A percentile compares a stretch with the other conserved stretches of the same genome.
These are phyloP conservation scores for Fraxinus latifolia DNA, from an alignment of 305 asterid genomes.

Conservation along the genomic window DNA sequence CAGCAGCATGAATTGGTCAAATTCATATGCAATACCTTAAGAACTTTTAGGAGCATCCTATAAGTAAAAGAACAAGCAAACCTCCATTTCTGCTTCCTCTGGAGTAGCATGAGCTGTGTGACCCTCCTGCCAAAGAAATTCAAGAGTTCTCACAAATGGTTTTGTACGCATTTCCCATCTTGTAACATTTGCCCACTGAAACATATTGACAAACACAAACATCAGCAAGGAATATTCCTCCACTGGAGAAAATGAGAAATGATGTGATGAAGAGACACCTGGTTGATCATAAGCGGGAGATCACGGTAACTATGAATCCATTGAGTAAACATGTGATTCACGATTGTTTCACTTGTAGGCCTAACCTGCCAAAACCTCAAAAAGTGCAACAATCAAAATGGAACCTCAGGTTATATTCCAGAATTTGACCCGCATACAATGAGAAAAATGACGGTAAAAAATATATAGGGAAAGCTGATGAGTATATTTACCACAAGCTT, in stretches of 20 bases:
- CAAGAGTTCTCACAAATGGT: conserved; percentile 90
- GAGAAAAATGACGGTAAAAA: neutral
- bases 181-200: conserved; percentile 96
- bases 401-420: conserved; percentile 41
- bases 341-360: conserved; percentile 98
- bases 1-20: conserved; percentile 33
- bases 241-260: conserved; percentile 13
- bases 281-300: conserved; percentile 97
- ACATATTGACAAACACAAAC: conserved; percentile 18
- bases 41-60: conserved; percentile 2
- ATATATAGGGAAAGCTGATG: neutral
- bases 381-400: conserved; percentile 59
- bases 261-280: conserved; percentile 44
- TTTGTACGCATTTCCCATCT: conserved; percentile 99
- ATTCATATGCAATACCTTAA: conserved; percentile 15
- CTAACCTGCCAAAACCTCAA: conserved; percentile 99
- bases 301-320: conserved; percentile 99
- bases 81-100: conserved; percentile 97
- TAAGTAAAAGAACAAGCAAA: conserved; percentile 24
- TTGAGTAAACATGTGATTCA: conserved; percentile 98
- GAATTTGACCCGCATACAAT: conserved; percentile 19
- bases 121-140: conserved; percentile 98
- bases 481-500: conserved; percentile 79
- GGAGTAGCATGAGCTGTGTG: conserved; percentile 94
- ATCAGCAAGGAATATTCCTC: conserved; percentile 6